A percentile compares a stretch with the other conserved stretches of the same genome.
Evolutionary conservation across 2,329 filamentous ascomycete species (phyloP).

Genomic region (Colletotrichum endophyticum): DNA sequence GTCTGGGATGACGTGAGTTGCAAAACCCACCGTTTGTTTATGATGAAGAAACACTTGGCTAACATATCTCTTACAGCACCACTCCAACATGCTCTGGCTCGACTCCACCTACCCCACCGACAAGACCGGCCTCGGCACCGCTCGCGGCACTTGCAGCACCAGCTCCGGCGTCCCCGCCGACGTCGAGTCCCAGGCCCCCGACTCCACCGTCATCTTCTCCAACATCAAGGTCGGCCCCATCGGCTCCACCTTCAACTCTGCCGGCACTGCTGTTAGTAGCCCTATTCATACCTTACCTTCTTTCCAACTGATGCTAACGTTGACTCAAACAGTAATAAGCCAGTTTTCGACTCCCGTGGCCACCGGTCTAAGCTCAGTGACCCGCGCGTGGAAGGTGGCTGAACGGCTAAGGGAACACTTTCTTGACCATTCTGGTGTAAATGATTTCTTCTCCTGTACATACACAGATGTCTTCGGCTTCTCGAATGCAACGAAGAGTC

Average conservation of each 20-base stretch:
- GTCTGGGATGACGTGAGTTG: constrained; percentile 61
- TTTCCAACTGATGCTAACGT: neutral
- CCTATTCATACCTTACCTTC: accelerated
- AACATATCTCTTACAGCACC: constrained; percentile 41
- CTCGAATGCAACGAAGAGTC: neutral
- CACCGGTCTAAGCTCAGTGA: neutral
- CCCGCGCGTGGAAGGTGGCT: neutral
- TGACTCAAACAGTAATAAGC: neutral
- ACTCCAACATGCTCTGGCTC: constrained; percentile 76
- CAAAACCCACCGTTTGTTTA: neutral
- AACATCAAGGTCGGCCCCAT: constrained; percentile 57
- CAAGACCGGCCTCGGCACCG: constrained; percentile 48
- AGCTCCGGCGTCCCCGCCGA: constrained; percentile 55
- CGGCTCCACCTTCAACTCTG: constrained; percentile 51
- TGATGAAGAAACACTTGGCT: neutral
- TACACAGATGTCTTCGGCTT: neutral
- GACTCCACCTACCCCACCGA: constrained; percentile 68
- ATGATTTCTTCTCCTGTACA: neutral
- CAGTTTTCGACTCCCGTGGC: neutral
- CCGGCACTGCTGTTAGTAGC: neutral
- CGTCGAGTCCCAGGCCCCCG: constrained; percentile 50
- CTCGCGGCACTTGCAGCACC: constrained; percentile 59
- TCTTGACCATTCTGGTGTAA: neutral
- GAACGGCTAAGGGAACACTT: neutral
- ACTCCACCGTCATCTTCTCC: constrained; percentile 59